Evolutionary conservation across 768 basidiomycete species (phyloP).

Genomic region (Rhodosporidiobolus sp.): DNA sequence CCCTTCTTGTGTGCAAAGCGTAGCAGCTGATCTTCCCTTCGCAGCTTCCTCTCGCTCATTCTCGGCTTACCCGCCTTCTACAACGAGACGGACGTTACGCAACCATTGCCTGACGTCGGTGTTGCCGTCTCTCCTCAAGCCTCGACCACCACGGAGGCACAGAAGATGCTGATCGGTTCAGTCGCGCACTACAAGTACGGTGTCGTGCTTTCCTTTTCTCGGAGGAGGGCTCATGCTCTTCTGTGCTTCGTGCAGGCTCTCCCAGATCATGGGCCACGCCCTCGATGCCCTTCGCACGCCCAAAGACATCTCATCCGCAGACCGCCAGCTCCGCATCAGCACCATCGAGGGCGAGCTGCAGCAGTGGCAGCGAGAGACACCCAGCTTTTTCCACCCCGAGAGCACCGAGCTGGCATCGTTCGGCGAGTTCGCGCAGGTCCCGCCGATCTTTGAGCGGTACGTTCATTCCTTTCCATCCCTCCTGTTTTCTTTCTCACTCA

Average conservation of each 20-base stretch:
- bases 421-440: background rate
- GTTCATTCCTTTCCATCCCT: background rate
- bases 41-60: background rate
- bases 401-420: background rate
- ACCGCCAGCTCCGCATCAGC: background rate
- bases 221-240: too few relatives aligned
- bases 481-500: too few relatives aligned
- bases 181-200: background rate
- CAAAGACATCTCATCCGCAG: background rate
- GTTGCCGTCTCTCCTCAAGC: background rate
- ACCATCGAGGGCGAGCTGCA: background rate
- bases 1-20: background rate
- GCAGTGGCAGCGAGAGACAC: background rate
- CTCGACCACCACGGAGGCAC: background rate
- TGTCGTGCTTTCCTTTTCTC: too few relatives aligned
- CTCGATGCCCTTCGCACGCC: background rate
- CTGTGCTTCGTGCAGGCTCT: background rate
- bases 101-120: background rate
- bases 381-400: conserved; percentile 2
- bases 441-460: conserved; percentile 4
- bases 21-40: background rate
- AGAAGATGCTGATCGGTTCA: background rate
- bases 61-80: background rate
- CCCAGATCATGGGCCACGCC: background rate
- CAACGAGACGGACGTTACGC: background rate